Percentiles rank a stretch among this genome's conserved stretches.
These are phyloP conservation scores for Lippia alba DNA, from an alignment of 305 asterid species.

Conservation along the genomic window DNA sequence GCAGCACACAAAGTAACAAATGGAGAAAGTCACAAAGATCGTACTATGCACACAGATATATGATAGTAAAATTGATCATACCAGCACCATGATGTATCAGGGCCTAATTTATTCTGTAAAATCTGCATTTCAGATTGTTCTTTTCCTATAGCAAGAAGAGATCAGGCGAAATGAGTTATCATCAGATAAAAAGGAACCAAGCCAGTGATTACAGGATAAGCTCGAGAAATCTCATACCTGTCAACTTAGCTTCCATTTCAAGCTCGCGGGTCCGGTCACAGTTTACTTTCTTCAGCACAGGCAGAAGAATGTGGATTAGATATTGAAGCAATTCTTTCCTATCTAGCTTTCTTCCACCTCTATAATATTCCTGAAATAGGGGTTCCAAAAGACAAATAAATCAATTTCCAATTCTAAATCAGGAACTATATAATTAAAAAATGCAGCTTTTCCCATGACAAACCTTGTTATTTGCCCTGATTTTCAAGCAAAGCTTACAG, in stretches of 20 bases:
- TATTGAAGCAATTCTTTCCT: slow-evolving; percentile 69
- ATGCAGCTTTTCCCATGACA: slow-evolving; percentile 36
- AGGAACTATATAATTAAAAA: slow-evolving; percentile 20
- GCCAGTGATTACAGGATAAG: slow-evolving; percentile 20
- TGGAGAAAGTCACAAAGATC: slow-evolving; percentile 28
- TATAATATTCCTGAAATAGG: slow-evolving; percentile 58
- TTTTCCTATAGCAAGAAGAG: slow-evolving; percentile 56
- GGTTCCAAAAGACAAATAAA: slow-evolving; percentile 33
- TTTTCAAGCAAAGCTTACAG: slow-evolving; percentile 73
- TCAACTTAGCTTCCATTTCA: slow-evolving; percentile 67
- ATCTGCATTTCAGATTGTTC: slow-evolving; percentile 56
- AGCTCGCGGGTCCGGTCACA: slow-evolving; percentile 67
- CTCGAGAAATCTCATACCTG: slow-evolving; percentile 54
- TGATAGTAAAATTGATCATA: slow-evolving; percentile 41
- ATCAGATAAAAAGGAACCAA: slow-evolving; percentile 28
- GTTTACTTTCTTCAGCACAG: slow-evolving; percentile 75
- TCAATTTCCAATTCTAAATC: slow-evolving; percentile 31
- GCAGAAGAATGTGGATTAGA: slow-evolving; percentile 76
- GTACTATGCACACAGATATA: slow-evolving; percentile 29
- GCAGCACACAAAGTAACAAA: slow-evolving; percentile 9
- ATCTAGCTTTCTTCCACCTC: slow-evolving; percentile 61
- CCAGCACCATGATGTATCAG: slow-evolving; percentile 61
- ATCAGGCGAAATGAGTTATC: slow-evolving; percentile 26
- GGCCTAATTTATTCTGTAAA: slow-evolving; percentile 52
- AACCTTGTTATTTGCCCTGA: slow-evolving; percentile 64